Conservation (phyloP, 768 basidiomycete species). For the Hydnomerulius pinastri region DNA sequence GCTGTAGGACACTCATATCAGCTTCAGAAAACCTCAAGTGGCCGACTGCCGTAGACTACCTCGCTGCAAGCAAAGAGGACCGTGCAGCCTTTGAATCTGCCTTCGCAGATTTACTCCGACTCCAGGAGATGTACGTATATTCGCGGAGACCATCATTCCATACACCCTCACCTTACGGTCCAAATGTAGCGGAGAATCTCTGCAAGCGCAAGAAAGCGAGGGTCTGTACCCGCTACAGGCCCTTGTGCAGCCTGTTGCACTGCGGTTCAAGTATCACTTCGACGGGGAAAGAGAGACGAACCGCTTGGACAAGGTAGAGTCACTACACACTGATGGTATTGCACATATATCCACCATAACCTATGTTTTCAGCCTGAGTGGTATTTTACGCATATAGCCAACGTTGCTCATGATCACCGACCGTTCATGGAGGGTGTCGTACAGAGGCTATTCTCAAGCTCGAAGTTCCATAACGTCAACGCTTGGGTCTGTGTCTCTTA, state of each 20-base stretch:
- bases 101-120: conserved; percentile 71
- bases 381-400: conserved; percentile 92
- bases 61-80: conserved; percentile 46
- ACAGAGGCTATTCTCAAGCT: conserved; percentile 66
- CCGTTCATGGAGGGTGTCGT: conserved; percentile 76
- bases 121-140: conserved; percentile 75
- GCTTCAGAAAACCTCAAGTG: conserved; percentile 80
- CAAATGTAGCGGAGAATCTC: conserved; percentile 50
- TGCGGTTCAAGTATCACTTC: conserved; percentile 95
- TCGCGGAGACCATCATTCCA: background rate
- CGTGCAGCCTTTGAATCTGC: conserved; percentile 71
- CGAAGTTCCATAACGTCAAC: conserved; percentile 63
- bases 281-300: conserved; percentile 87
- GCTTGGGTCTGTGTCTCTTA: conserved; percentile 62
- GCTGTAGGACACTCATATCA: conserved; percentile 56
- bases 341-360: background rate
- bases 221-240: conserved; percentile 84
- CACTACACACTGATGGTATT: background rate
- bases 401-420: conserved; percentile 83
- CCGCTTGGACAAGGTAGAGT: conserved; percentile 80
- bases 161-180: background rate
- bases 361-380: conserved; percentile 77
- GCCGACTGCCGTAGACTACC: conserved; percentile 77
- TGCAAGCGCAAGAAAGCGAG: conserved; percentile 40
- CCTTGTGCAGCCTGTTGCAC: conserved; percentile 76